Evolutionary conservation across 2,329 filamentous ascomycete species (phyloP).

Genomic region (Fusarium sp.): DNA sequence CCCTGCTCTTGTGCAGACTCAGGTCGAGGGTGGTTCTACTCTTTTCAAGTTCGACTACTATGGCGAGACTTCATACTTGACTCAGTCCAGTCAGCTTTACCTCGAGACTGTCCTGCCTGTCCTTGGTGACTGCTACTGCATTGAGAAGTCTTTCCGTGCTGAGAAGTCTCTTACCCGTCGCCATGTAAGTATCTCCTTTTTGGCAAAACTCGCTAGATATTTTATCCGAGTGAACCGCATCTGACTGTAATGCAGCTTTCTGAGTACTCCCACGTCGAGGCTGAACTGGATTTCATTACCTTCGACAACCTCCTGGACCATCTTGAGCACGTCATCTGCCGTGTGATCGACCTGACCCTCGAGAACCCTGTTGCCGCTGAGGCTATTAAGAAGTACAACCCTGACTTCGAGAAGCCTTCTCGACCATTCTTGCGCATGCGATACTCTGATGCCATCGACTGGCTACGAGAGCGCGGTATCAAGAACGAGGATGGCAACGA

Average conservation of each 20-base stretch:
- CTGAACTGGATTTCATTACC: constrained; percentile 93
- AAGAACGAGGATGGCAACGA: constrained; percentile 91
- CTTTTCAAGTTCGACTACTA: constrained; percentile 93
- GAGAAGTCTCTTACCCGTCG: constrained; percentile 96
- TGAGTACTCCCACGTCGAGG: constrained; percentile 97
- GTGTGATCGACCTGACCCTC: constrained; percentile 82
- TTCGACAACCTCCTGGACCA: constrained; percentile 91
- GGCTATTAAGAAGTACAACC: constrained; percentile 89
- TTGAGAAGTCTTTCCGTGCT: constrained; percentile 98
- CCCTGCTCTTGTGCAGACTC: constrained; percentile 92
- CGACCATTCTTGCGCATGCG: constrained; percentile 95
- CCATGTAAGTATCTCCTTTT: constrained; percentile 61
- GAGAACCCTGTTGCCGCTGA: constrained; percentile 77
- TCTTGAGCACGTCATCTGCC: constrained; percentile 87
- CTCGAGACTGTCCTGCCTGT: constrained; percentile 93
- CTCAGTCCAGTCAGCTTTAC: constrained; percentile 97
- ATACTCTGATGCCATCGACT: constrained; percentile 93
- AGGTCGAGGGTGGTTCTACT: constrained; percentile 92
- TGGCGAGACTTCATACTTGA: constrained; percentile 89
- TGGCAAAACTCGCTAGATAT: not conserved
- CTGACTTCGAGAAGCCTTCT: constrained; percentile 82
- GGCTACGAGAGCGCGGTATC: constrained; percentile 91
- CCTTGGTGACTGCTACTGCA: constrained; percentile 95
- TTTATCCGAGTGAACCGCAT: not conserved
- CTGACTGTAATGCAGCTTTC: constrained; percentile 64